A percentile compares a stretch with the other conserved stretches of the same genome.
Conservation (phyloP, 148 eudicot species). For the Camellia sinensis region DNA sequence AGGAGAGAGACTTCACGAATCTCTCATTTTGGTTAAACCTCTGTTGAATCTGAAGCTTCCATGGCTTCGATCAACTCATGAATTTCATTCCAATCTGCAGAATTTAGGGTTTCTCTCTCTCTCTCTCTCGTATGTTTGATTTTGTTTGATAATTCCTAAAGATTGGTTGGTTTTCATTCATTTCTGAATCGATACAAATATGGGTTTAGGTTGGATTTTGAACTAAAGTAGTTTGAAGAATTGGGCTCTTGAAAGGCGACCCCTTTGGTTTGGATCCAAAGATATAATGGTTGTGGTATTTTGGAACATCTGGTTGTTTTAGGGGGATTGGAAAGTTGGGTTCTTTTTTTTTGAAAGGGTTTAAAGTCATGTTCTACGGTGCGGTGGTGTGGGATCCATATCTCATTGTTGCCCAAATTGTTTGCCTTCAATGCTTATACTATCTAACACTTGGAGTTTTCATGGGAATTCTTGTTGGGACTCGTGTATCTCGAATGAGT, state of each 20-base stretch:
- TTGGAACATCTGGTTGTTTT: not conserved
- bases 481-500: conserved; percentile 69
- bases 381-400: conserved; percentile 93
- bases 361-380: conserved; percentile 86
- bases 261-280: not conserved
- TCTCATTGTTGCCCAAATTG: conserved; percentile 91
- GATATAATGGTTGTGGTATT: not conserved
- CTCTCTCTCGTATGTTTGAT: not conserved
- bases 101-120: not conserved
- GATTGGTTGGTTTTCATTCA: not conserved
- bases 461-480: conserved; percentile 68
- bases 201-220: not conserved
- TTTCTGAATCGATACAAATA: not conserved
- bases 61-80: not conserved
- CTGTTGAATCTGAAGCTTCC: not conserved
- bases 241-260: not conserved
- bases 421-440: conserved; percentile 81
- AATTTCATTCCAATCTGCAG: not conserved
- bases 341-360: conserved; percentile 4
- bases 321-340: conserved; percentile 13
- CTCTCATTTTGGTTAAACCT: not conserved
- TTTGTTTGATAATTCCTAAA: not conserved
- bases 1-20: too few relatives aligned
- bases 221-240: not conserved
- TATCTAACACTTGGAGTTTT: conserved; percentile 70